Conservation (phyloP, 768 basidiomycete species). For the Phaffia tasmanica region DNA sequence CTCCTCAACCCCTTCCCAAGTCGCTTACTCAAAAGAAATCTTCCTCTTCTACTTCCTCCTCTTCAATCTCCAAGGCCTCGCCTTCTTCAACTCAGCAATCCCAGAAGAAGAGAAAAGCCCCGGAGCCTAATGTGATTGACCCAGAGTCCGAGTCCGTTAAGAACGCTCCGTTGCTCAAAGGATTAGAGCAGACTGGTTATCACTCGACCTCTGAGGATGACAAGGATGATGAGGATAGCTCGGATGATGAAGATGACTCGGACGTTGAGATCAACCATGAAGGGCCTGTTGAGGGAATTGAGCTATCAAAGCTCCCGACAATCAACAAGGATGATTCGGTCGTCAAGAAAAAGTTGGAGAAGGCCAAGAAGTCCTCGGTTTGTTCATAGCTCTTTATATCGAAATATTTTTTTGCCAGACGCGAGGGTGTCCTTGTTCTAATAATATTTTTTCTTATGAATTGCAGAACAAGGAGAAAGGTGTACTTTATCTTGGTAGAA, state of each 20-base stretch:
- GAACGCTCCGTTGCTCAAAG: conserved; percentile 11
- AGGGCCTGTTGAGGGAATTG: conserved; percentile 40
- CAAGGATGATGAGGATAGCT: conserved; percentile 23
- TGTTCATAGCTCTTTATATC: conserved; percentile 31
- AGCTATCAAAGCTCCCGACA: conserved; percentile 66
- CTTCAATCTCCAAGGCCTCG: conserved; percentile 6
- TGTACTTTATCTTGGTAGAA: conserved; percentile 74
- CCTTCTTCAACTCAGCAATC: conserved; percentile 7
- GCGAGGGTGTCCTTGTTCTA: not conserved
- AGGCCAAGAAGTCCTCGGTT: conserved; percentile 55
- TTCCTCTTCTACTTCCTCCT: not conserved
- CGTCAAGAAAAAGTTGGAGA: conserved; percentile 52
- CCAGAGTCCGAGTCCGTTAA: not conserved
- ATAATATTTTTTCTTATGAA: conserved; percentile 1
- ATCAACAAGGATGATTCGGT: conserved; percentile 75
- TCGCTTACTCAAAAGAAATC: conserved; percentile 6
- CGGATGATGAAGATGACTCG: conserved; percentile 21
- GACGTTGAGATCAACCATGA: conserved; percentile 5
- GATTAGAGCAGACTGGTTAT: conserved; percentile 16
- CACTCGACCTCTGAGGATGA: conserved; percentile 25
- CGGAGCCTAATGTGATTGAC: too few species aligned
- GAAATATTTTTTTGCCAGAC: conserved; percentile 10
- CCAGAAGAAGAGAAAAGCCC: too few species aligned
- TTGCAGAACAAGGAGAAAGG: conserved; percentile 57
- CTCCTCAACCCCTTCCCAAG: conserved; percentile 20